phyloP scores from a whole-genome alignment of 306 rosid genomes.

The Cucurbita pepo region DNA sequence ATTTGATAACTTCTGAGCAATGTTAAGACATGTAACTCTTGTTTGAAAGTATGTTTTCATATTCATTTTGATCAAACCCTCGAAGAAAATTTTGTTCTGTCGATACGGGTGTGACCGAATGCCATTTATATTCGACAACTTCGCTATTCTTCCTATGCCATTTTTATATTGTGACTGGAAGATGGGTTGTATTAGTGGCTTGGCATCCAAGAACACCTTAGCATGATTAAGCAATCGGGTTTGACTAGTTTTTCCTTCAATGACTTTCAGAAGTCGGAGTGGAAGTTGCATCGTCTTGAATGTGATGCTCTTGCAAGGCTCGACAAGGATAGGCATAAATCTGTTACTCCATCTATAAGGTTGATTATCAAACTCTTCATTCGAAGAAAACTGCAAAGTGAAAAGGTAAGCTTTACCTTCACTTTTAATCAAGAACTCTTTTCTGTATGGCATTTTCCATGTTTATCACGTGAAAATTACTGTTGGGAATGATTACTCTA shows the following conservation, averaged over 20 bases:
- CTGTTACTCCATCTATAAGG: conserved; percentile 72
- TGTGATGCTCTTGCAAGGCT: conserved; percentile 59
- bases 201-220: not conserved
- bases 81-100: not conserved
- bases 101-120: not conserved
- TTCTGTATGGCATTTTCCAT: not conserved
- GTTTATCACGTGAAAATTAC: not conserved
- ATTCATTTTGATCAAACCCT: not conserved
- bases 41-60: not conserved
- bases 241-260: not conserved
- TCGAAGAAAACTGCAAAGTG: conserved; percentile 53
- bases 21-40: not conserved
- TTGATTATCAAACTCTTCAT: conserved; percentile 64
- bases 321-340: conserved; percentile 34
- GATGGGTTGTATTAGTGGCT: not conserved
- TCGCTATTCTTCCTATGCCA: not conserved
- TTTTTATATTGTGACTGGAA: not conserved
- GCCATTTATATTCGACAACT: not conserved
- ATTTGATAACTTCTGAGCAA: not conserved
- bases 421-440: not conserved
- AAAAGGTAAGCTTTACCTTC: conserved; percentile 32
- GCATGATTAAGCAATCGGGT: not conserved
- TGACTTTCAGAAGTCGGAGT: conserved; percentile 48
- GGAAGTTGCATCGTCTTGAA: conserved; percentile 90
- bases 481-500: not conserved